Percentiles rank a stretch among this genome's conserved stretches.
Conservation (phyloP, 495 filamentous ascomycete genomes). For the Bathelium albidoporum region DNA sequence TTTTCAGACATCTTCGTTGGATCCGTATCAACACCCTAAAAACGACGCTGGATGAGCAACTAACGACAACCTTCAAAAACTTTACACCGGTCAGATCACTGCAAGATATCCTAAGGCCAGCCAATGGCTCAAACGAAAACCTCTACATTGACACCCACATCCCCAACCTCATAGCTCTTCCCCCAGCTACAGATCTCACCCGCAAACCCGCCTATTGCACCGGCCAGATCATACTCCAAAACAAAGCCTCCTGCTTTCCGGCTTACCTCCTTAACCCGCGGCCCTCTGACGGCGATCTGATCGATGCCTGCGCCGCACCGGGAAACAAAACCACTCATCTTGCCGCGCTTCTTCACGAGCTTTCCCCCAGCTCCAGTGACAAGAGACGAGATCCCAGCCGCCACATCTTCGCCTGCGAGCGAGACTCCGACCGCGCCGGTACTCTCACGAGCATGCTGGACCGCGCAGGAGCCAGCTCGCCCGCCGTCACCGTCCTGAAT, state of each 20-base stretch:
- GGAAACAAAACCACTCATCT: conserved; percentile 97
- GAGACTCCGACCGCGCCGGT: conserved; percentile 52
- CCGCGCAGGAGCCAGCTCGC: conserved; percentile 58
- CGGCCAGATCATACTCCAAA: conserved; percentile 80
- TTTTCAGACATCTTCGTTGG: conserved; percentile 62
- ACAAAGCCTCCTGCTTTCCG: conserved; percentile 94
- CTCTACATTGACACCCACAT: conserved; percentile 64
- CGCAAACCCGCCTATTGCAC: conserved; percentile 58
- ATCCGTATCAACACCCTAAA: conserved; percentile 75
- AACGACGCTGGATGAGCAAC: conserved; percentile 55
- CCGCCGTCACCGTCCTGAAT: conserved; percentile 52
- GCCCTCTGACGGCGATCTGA: conserved; percentile 53
- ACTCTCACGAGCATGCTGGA: conserved; percentile 75
- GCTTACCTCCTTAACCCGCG: conserved; percentile 66
- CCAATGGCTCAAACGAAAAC: conserved; percentile 22
- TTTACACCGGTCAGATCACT: conserved; percentile 45
- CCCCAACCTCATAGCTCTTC: conserved; percentile 70
- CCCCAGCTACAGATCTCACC: conserved; percentile 54
- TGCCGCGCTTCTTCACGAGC: conserved; percentile 53
- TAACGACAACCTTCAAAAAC: conserved; percentile 54
- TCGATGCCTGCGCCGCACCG: conserved; percentile 88
- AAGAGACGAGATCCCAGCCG: conserved; percentile 23
- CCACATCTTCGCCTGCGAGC: conserved; percentile 58
- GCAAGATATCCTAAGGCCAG: conserved; percentile 28
- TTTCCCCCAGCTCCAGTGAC: too few species aligned